These are phyloP conservation scores for Globisporangium splendens DNA, from an alignment of 352 stramenopile genomes.

Conservation along the genomic window DNA sequence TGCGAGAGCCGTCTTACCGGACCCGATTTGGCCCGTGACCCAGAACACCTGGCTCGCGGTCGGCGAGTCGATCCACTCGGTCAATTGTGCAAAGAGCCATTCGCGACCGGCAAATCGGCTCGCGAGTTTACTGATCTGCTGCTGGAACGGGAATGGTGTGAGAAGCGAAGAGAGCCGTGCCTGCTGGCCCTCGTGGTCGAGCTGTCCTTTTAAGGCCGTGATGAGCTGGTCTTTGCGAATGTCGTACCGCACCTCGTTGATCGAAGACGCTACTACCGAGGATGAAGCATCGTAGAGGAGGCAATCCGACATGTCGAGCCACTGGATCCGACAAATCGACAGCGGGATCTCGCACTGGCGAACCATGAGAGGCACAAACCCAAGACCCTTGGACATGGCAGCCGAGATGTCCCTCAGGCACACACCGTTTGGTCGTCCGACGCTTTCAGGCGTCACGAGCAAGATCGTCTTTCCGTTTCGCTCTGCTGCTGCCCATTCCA, in stretches of 20 bases:
- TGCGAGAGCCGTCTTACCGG: slow-evolving; percentile 60
- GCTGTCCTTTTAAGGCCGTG: slow-evolving; percentile 47
- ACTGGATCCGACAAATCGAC: slow-evolving; percentile 80
- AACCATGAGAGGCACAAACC: slow-evolving; percentile 73
- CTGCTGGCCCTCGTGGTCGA: slow-evolving; percentile 76
- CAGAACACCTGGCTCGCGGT: slow-evolving; percentile 52
- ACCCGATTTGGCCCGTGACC: slow-evolving; percentile 67
- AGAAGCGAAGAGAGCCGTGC: slow-evolving; percentile 63
- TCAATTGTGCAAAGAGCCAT: slow-evolving; percentile 55
- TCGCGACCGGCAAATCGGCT: slow-evolving; percentile 52
- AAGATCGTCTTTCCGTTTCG: slow-evolving; percentile 69
- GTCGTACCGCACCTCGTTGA: slow-evolving; percentile 58
- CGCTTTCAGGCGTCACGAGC: slow-evolving; percentile 65
- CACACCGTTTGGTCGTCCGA: slow-evolving; percentile 54
- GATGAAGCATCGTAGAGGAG: slow-evolving; percentile 35
- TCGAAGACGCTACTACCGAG: slow-evolving; percentile 2
- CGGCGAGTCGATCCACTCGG: slow-evolving; percentile 40
- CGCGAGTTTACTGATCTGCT: slow-evolving; percentile 73
- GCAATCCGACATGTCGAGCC: slow-evolving; percentile 72
- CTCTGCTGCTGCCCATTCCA: slow-evolving; percentile 51
- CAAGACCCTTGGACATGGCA: slow-evolving; percentile 58
- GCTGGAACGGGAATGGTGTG: slow-evolving; percentile 63
- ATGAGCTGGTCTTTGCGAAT: slow-evolving; percentile 49
- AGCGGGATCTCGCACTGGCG: slow-evolving; percentile 72
- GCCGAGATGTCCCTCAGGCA: slow-evolving; percentile 76